A percentile compares a stretch with the other conserved stretches of the same genome.
These are phyloP conservation scores for Teunomyces stri DNA, from an alignment of 805 yeast genomes.

Conservation along the genomic window DNA sequence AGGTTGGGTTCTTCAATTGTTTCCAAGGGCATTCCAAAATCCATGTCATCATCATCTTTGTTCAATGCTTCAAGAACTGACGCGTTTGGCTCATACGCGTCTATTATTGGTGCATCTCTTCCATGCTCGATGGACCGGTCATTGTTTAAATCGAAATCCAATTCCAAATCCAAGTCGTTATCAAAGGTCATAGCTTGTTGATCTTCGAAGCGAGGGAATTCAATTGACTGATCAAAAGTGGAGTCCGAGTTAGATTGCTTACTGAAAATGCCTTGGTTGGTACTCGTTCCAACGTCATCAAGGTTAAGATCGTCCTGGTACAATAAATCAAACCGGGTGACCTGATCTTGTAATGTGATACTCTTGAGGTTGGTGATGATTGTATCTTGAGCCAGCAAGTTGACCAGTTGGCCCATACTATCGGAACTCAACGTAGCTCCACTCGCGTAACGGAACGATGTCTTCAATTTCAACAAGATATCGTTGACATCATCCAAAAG, in stretches of 20 bases:
- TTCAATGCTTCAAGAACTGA: conserved; percentile 20
- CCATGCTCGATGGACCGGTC: conserved; percentile 53
- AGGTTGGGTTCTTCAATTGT: conserved; percentile 19
- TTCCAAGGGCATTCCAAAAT: conserved; percentile 44
- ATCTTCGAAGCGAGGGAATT: conserved; percentile 55
- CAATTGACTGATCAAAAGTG: conserved; percentile 58
- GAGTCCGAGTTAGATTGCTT: conserved; percentile 28
- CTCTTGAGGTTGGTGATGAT: conserved; percentile 58
- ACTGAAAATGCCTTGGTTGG: conserved; percentile 16
- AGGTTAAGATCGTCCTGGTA: conserved; percentile 56
- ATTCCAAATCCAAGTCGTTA: conserved; percentile 39
- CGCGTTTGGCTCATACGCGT: conserved; percentile 22
- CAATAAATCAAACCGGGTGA: conserved; percentile 72
- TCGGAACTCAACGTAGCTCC: conserved; percentile 24
- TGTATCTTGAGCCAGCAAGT: conserved; percentile 59
- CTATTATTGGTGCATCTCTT: conserved; percentile 33
- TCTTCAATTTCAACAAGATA: conserved; percentile 66
- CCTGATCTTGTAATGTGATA: conserved; percentile 69
- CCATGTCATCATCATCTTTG: conserved; percentile 21
- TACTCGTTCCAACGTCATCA: conserved; percentile 21
- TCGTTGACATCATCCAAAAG: conserved; percentile 81
- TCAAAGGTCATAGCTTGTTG: conserved; percentile 18
- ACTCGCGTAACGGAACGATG: conserved; percentile 52
- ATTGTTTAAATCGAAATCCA: conserved; percentile 27
- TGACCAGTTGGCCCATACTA: conserved; percentile 40